phyloP scores from a whole-genome alignment of 2,329 filamentous ascomycete genomes.

The Zarea fungicola region DNA sequence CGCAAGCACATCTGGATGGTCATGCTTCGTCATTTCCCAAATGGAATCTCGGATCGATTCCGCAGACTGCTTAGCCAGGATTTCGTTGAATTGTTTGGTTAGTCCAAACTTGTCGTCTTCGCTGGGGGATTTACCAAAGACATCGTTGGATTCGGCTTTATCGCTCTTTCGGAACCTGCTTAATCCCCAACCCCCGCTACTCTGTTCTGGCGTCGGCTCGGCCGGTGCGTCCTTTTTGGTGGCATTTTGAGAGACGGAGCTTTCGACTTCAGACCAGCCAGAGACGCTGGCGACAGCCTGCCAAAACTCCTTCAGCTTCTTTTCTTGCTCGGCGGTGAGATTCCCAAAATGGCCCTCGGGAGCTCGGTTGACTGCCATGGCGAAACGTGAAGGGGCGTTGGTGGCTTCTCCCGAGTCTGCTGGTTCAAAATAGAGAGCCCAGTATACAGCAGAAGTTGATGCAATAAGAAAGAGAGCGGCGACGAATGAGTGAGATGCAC shows the following conservation, averaged over 20 bases:
- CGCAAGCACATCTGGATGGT: slow-evolving; percentile 81
- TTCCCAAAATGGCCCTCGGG: slow-evolving; percentile 75
- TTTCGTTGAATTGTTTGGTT: slow-evolving; percentile 78
- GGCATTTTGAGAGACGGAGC: slow-evolving; percentile 21
- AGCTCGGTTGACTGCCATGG: slow-evolving; percentile 36
- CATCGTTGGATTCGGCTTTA: slow-evolving; percentile 27
- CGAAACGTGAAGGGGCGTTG: neutral
- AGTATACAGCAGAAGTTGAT: slow-evolving; percentile 1
- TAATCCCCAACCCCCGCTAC: slow-evolving; percentile 70
- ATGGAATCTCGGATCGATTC: slow-evolving; percentile 75
- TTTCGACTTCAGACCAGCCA: slow-evolving; percentile 44
- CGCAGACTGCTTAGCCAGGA: slow-evolving; percentile 68
- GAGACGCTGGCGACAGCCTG: slow-evolving; percentile 68
- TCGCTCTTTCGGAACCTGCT: slow-evolving; percentile 62
- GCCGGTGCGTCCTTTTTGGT: slow-evolving; percentile 29
- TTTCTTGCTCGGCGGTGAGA: slow-evolving; percentile 82
- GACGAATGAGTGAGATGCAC: neutral
- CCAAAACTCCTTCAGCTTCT: slow-evolving; percentile 87
- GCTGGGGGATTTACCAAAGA: slow-evolving; percentile 40
- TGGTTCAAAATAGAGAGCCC: neutral
- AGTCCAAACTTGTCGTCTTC: slow-evolving; percentile 90
- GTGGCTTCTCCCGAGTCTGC: neutral
- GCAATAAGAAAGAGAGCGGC: neutral
- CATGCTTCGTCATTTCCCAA: slow-evolving; percentile 93
- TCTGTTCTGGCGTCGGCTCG: slow-evolving; percentile 26